Conservation (phyloP, 139 green algal species). For the Tetraselmis chui region DNA sequence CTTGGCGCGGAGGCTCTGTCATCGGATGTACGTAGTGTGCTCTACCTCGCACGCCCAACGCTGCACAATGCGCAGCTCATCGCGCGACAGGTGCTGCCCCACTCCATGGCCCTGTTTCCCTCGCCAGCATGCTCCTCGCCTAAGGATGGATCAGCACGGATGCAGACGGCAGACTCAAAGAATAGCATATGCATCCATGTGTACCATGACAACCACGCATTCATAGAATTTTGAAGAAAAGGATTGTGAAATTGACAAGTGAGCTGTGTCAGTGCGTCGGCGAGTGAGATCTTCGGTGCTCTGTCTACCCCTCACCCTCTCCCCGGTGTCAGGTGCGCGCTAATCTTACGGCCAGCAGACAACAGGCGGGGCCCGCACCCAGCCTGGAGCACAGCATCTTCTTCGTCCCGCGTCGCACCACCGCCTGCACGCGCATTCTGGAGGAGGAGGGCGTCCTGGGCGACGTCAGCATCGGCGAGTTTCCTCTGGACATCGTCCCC, state of each 20-base stretch:
- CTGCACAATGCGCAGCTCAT: constrained; percentile 56
- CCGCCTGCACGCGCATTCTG: constrained; percentile 66
- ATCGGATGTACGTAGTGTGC: constrained; percentile 24
- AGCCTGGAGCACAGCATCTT: constrained; percentile 24
- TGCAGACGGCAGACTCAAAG: too few species aligned
- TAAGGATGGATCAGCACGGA: too few species aligned
- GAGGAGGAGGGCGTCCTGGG: constrained; percentile 68
- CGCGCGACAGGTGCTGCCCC: constrained; percentile 32
- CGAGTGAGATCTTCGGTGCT: too few species aligned
- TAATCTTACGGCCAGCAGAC: background rate
- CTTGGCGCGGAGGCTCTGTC: constrained; percentile 25
- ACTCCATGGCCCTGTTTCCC: background rate
- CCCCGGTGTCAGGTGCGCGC: background rate
- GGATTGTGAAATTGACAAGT: too few species aligned
- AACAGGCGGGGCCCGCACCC: background rate
- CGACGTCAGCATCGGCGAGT: constrained; percentile 58
- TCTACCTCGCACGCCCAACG: constrained; percentile 48
- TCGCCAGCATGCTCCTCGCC: too few species aligned
- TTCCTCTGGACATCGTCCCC: constrained; percentile 71
- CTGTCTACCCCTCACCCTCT: background rate
- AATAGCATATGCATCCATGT: too few species aligned
- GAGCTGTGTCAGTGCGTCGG: too few species aligned
- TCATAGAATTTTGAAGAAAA: too few species aligned
- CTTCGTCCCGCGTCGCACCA: constrained; percentile 62
- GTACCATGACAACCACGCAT: too few species aligned